Percentiles rank a stretch among this genome's conserved stretches.
phyloP scores from a whole-genome alignment of 768 basidiomycete genomes.

The Tremella mesenterica region DNA sequence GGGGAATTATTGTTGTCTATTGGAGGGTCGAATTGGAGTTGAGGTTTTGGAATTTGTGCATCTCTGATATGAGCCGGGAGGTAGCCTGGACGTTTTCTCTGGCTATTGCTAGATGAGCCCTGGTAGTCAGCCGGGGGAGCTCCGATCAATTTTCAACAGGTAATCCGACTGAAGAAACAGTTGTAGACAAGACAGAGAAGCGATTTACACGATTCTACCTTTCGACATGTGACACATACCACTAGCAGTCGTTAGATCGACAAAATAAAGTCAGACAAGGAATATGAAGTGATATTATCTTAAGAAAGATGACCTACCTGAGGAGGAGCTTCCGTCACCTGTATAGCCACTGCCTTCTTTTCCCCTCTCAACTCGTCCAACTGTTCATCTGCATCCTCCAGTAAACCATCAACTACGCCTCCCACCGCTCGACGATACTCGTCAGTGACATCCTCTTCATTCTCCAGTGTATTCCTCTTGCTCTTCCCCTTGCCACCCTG shows the following conservation, averaged over 20 bases:
- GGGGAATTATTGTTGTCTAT: slow-evolving; percentile 54
- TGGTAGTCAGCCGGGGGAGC: too few relatives aligned
- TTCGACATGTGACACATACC: too few relatives aligned
- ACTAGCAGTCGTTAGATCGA: slow-evolving; percentile 17
- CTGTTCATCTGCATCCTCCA: slow-evolving; percentile 70
- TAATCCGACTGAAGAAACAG: too few relatives aligned
- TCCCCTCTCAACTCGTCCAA: slow-evolving; percentile 69
- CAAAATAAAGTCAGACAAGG: slow-evolving; percentile 2
- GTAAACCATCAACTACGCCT: slow-evolving; percentile 72
- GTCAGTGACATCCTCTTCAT: slow-evolving; percentile 75
- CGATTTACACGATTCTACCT: too few relatives aligned
- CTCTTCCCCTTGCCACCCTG: slow-evolving; percentile 12
- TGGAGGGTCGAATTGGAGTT: slow-evolving; percentile 58
- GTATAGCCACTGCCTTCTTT: slow-evolving; percentile 49
- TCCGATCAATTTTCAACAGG: too few relatives aligned
- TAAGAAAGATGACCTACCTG: slow-evolving; percentile 18
- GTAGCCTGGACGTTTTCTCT: slow-evolving; percentile 6
- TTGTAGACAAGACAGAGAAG: too few relatives aligned
- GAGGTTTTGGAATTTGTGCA: slow-evolving; percentile 71
- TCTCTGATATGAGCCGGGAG: slow-evolving; percentile 44
- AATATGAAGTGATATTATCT: slow-evolving; percentile 8
- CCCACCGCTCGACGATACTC: slow-evolving; percentile 67
- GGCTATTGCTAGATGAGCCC: too few relatives aligned
- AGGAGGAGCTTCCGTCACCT: slow-evolving; percentile 15
- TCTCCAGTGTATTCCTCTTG: slow-evolving; percentile 49